These are phyloP conservation scores for Cubamyces sp. DNA, from an alignment of 768 basidiomycete species.

Conservation along the genomic window DNA sequence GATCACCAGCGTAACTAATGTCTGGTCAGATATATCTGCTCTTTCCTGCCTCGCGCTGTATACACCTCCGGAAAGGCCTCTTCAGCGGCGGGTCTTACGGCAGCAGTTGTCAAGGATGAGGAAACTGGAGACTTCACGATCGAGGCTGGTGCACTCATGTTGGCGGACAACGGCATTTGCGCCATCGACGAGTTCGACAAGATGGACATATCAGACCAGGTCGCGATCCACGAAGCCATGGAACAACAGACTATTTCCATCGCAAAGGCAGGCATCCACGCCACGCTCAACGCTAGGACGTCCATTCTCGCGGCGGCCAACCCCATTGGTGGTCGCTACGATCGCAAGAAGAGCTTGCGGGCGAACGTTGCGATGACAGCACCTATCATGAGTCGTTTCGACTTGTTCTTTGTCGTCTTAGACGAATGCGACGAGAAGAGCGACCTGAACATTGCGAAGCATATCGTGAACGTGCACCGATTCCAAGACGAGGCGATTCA, in stretches of 20 bases:
- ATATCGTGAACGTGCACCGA: slow-evolving; percentile 97
- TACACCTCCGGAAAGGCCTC: slow-evolving; percentile 99
- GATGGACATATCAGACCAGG: slow-evolving; percentile 98
- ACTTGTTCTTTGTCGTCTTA: slow-evolving; percentile 96
- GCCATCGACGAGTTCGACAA: slow-evolving; percentile 99
- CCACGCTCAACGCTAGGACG: slow-evolving; percentile 96
- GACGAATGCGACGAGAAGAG: slow-evolving; percentile 95
- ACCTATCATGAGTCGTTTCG: slow-evolving; percentile 98
- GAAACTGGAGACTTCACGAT: slow-evolving; percentile 99
- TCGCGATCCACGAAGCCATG: slow-evolving; percentile 99
- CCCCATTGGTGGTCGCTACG: slow-evolving; percentile 95
- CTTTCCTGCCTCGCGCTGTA: slow-evolving; percentile 95
- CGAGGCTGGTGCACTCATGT: slow-evolving; percentile 98
- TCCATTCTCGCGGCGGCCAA: slow-evolving; percentile 98
- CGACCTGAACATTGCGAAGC: slow-evolving; percentile 91
- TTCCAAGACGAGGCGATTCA: slow-evolving; percentile 94
- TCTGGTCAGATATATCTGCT: slow-evolving; percentile 84
- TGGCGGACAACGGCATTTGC: slow-evolving; percentile 99
- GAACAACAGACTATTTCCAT: slow-evolving; percentile 99
- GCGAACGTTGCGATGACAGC: slow-evolving; percentile 97
- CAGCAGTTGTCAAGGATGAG: slow-evolving; percentile 97
- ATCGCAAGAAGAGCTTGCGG: slow-evolving; percentile 88
- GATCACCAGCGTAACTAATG: neutral
- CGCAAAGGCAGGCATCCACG: slow-evolving; percentile 98
- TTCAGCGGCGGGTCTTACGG: slow-evolving; percentile 97